A percentile compares a stretch with the other conserved stretches of the same genome.
phyloP scores from a whole-genome alignment of 108 stramenopile species.

The Discostella stelligeroides region DNA sequence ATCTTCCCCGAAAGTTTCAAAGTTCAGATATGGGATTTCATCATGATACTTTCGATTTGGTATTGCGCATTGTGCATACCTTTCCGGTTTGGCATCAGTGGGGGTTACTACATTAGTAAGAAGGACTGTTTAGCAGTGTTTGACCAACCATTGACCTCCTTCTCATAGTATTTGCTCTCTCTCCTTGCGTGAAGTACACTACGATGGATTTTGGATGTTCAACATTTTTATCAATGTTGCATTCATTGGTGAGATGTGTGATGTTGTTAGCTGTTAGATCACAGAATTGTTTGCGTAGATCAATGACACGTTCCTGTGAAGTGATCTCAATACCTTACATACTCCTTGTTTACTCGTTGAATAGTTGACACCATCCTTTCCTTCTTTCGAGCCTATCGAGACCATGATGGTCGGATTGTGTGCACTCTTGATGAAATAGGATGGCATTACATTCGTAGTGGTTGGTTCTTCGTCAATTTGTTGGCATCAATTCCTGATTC shows the following conservation, averaged over 20 bases:
- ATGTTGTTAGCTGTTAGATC: no score
- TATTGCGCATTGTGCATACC: constrained; percentile 48
- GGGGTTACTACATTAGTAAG: constrained; percentile 35
- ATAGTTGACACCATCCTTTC: constrained; percentile 53
- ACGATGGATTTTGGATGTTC: constrained; percentile 37
- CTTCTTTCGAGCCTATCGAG: constrained; percentile 50
- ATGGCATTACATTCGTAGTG: constrained; percentile 45
- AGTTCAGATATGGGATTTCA: constrained; percentile 47
- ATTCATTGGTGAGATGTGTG: constrained; percentile 48
- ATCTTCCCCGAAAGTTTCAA: constrained; percentile 44
- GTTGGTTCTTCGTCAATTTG: constrained; percentile 38
- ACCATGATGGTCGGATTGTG: constrained; percentile 14
- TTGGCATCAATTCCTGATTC: constrained; percentile 21
- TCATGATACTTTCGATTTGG: constrained; percentile 46
- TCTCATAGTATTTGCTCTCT: not conserved
- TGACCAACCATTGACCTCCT: no score
- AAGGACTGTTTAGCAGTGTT: no score
- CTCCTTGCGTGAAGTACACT: constrained; percentile 28
- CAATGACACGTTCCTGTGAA: no score
- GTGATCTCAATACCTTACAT: not conserved
- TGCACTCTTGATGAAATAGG: constrained; percentile 16
- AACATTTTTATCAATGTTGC: constrained; percentile 41
- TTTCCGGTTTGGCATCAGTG: constrained; percentile 48
- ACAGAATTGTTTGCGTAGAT: no score
- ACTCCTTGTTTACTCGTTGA: not conserved